Evolutionary conservation across 202 grass and related monocot species (phyloP), one percentile per base, ranked within the genome.

Genomic region (Hordeum pubiflorum): DNA sequence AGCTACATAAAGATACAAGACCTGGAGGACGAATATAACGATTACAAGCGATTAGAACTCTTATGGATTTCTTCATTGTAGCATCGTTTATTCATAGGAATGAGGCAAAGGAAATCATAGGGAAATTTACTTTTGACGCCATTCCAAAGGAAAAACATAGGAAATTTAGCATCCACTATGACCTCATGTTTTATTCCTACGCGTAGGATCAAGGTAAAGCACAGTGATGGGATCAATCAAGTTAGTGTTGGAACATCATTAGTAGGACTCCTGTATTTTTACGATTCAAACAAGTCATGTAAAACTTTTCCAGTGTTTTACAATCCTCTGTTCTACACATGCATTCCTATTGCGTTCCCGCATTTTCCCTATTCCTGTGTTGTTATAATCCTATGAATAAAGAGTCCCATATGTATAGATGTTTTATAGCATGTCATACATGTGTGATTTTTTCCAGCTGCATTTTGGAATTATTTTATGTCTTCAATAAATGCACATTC

Each of bases 401-500:
- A 52, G 48, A 52, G 17, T 52, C 17, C 21, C 38, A 70, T 46
- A 27, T 72, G 38, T 24, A 44, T 39, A 41, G 10, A 41, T 67
- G 18, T 39, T 66, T 69, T 69, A 40, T 69, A 69, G 38, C 10
- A 69, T 69, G 36, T 23, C 66, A 67, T 67, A 39, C 33, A 67
- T 39, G 32, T 66, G 63, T 67, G 63, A 39, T 44, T 43, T 29
- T 50, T 43, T 52, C 11, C 23, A 7, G 13, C 46, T 48, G 23
- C 69, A 50, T 43, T 72, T 70, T 26, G 21, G 12, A 69, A 69
- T 69, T 71, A 71, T 69, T 69, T 5, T 38, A 75, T 81, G 38
- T 76, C 15, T 81, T 54, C 22, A 76, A 32, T 10, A 87, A 50
- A 79, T 23, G 67, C 24, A 79, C 8, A 74, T 58, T 38, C 59